Evolutionary conservation across 345 rosid genomes (phyloP).

Genomic region (Hibiscus mutabilis): DNA sequence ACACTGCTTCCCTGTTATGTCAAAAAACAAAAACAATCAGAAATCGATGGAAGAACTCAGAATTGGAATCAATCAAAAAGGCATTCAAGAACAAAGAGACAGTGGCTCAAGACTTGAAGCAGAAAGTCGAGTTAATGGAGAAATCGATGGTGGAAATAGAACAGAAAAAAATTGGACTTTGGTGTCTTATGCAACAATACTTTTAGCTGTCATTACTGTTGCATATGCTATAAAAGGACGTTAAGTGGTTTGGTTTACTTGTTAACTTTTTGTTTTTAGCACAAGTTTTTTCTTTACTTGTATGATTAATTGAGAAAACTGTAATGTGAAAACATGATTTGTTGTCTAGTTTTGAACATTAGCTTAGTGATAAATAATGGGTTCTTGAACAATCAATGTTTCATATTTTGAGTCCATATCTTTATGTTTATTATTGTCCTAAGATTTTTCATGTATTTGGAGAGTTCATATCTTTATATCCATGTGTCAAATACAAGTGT

Average conservation of each 20-base stretch:
- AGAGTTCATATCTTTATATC: too few species aligned
- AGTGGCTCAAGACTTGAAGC: conserved; percentile 46
- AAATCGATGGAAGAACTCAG: conserved; percentile 22
- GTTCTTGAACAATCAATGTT: too few species aligned
- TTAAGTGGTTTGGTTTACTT: conserved; percentile 16
- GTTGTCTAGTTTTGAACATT: too few species aligned
- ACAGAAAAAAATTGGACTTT: conserved; percentile 55
- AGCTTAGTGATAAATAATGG: too few species aligned
- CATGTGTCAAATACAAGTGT: too few species aligned
- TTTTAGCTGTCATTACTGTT: conserved; percentile 55
- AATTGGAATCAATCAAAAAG: conserved; percentile 44
- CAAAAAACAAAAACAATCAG: conserved; percentile 8
- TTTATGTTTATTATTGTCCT: too few species aligned
- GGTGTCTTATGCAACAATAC: conserved; percentile 57
- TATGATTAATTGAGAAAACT: too few species aligned
- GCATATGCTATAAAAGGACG: conserved; percentile 52
- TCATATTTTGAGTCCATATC: too few species aligned
- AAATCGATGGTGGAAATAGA: conserved; percentile 42
- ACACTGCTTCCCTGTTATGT: conserved; percentile 33
- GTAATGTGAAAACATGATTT: too few species aligned
- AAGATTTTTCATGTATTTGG: too few species aligned
- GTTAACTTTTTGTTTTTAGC: too few species aligned
- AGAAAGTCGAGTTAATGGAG: conserved; percentile 41
- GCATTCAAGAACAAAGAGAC: conserved; percentile 49
- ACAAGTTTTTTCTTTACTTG: too few species aligned